Evolutionary conservation across 2,329 filamentous ascomycete genomes (phyloP), one percentile per base, ranked within the genome.

Genomic region (Cladophialophora carrionii): DNA sequence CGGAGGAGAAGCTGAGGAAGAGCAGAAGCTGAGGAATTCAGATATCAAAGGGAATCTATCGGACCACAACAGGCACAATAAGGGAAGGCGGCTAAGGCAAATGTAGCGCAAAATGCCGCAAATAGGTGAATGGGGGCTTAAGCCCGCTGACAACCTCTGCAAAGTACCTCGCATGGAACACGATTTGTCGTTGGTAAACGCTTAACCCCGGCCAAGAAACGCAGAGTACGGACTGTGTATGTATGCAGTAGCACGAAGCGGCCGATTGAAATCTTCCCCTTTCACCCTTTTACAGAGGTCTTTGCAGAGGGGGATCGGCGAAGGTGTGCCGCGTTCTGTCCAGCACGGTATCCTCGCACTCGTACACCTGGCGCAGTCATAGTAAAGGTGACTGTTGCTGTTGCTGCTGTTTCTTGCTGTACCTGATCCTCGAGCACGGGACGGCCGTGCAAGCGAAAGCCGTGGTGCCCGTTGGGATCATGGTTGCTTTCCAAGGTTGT

Each of bases 101-200:
- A 14, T 51, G 10, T 8, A 26, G 48, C 48, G n/a, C 48, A 26
- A 51, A 51, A 51, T 51, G 48, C 20, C 48, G 48, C 48, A 51
- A 51, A 51, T 26, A 20, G 48, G 9, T 26, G 20, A 29, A n/a
- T n/a, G n/a, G n/a, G 3, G 24, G 48, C 48, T 26, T 51, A 51
- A 26, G 20, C 24, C 20, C 22, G 20, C 22, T 12, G 26, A 26
- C 48, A 3, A 12, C 41, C 8, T 12, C 3, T n/a, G n/a, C n/a
- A n/a, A n/a, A n/a, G n/a, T n/a, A n/a, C n/a, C n/a, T n/a, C n/a
- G n/a, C 6, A 29, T 29, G 3, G 26, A 29, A 6, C 6, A 29
- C 26, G 26, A 6, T 29, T 29, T 43, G 17, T n/a, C n/a, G 37
- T 1, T 17, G 37, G 37, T 8, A 43, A 14, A 7, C 48, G 48